phyloP scores from a whole-genome alignment of 768 basidiomycete genomes.

The Tulasnella sp. region DNA sequence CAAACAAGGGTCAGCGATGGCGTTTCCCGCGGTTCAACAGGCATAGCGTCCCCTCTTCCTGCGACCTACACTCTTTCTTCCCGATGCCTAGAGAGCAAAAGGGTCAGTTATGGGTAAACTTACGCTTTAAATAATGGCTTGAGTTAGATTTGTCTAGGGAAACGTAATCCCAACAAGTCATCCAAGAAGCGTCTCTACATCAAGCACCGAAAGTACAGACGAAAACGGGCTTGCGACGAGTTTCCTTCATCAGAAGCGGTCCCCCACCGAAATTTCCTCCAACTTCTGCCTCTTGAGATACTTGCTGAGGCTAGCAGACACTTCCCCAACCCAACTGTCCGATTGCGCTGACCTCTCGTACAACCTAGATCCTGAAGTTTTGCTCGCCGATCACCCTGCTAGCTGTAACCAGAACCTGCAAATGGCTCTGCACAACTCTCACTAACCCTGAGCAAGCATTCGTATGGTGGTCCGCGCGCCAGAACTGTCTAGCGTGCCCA shows the following conservation, averaged over 20 bases:
- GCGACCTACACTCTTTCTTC: neutral
- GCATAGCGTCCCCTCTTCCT: neutral
- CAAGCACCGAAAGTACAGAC: neutral
- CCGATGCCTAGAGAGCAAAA: no score
- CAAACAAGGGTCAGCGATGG: neutral
- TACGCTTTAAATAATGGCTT: no score
- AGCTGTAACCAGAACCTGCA: neutral
- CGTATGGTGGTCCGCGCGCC: constrained; percentile 2
- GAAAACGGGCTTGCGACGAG: neutral
- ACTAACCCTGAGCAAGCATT: neutral
- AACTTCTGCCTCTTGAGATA: neutral
- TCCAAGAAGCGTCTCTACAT: neutral
- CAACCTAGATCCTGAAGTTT: neutral
- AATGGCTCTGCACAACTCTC: constrained; percentile 9
- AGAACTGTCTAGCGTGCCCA: no score
- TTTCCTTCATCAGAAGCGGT: neutral
- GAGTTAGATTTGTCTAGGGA: no score
- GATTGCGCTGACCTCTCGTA: neutral
- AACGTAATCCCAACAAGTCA: neutral
- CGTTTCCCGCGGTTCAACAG: neutral
- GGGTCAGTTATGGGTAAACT: no score
- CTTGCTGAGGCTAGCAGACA: neutral
- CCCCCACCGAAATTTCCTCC: neutral
- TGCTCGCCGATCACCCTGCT: neutral
- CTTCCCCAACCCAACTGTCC: no score